Evolutionary conservation across 1,284 basidiomycete genomes (phyloP).

Genomic region (Leccinum solheimii): DNA sequence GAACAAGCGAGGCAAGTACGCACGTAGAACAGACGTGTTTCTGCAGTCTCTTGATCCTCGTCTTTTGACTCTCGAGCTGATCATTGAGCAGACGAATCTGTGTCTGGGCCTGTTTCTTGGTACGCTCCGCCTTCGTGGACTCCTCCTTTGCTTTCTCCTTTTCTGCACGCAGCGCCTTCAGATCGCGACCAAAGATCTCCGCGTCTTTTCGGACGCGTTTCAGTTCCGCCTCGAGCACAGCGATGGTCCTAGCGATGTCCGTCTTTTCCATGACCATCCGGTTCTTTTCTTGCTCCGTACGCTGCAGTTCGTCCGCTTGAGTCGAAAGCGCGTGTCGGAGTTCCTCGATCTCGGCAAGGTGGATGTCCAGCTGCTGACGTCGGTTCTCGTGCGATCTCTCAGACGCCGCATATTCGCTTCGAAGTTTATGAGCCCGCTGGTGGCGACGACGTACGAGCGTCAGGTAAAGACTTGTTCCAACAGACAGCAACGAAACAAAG

Average conservation of each 20-base stretch:
- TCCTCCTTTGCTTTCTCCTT: slow-evolving; percentile 67
- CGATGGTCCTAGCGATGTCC: slow-evolving; percentile 62
- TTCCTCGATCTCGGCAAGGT: slow-evolving; percentile 70
- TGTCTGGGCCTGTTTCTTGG: slow-evolving; percentile 62
- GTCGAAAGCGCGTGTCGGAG: slow-evolving; percentile 61
- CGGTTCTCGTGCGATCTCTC: slow-evolving; percentile 70
- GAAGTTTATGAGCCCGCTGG: slow-evolving; percentile 61
- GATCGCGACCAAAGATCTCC: slow-evolving; percentile 71
- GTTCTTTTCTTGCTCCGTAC: slow-evolving; percentile 58
- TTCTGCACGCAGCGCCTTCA: slow-evolving; percentile 63
- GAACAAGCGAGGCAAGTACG: slow-evolving; percentile 38
- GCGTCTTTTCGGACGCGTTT: slow-evolving; percentile 70
- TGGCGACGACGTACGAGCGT: slow-evolving; percentile 25
- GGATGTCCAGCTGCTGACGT: slow-evolving; percentile 69
- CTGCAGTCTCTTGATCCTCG: slow-evolving; percentile 45
- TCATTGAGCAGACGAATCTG: slow-evolving; percentile 68
- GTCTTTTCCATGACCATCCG: slow-evolving; percentile 61
- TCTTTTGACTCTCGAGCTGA: slow-evolving; percentile 60
- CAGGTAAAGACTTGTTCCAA: background rate
- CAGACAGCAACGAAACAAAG: background rate
- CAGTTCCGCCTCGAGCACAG: slow-evolving; percentile 66
- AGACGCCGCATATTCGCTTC: slow-evolving; percentile 56
- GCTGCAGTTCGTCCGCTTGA: slow-evolving; percentile 64
- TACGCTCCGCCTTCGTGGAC: slow-evolving; percentile 50
- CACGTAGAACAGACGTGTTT: slow-evolving; percentile 59